Percentiles rank a stretch among this genome's conserved stretches.
Evolutionary conservation across 371 early-diverging fungal genomes (phyloP).

Genomic region (Mortierella sp.): DNA sequence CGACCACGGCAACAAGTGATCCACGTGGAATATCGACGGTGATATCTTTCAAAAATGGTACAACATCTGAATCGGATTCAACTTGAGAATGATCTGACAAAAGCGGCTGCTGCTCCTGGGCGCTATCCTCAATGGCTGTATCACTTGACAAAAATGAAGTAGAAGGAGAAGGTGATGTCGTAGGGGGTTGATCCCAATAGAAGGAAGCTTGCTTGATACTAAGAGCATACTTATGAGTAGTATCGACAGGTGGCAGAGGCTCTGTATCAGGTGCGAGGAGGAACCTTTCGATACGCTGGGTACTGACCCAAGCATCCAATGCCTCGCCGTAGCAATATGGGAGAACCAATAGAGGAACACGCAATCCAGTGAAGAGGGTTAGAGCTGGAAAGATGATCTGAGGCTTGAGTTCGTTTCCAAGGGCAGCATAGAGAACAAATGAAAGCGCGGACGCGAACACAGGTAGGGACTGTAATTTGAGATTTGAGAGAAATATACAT

Average conservation of each 20-base stretch:
- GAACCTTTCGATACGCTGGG: constrained; percentile 68
- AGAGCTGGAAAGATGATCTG: constrained; percentile 59
- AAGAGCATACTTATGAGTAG: constrained; percentile 52
- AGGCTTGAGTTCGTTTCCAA: constrained; percentile 53
- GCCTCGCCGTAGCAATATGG: constrained; percentile 69
- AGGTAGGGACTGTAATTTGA: constrained; percentile 63
- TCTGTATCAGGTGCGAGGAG: constrained; percentile 72
- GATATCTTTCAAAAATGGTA: constrained; percentile 61
- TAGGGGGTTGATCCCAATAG: constrained; percentile 64
- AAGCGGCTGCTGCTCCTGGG: constrained; percentile 26
- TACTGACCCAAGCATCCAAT: constrained; percentile 75
- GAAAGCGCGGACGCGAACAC: constrained; percentile 62
- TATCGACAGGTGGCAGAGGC: constrained; percentile 46
- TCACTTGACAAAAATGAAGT: background rate
- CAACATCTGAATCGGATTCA: background rate
- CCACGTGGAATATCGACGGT: constrained; percentile 71
- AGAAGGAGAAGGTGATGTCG: constrained; percentile 4
- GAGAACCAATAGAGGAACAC: constrained; percentile 77
- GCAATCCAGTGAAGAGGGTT: constrained; percentile 60
- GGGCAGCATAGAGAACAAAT: constrained; percentile 53
- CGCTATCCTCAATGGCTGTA: background rate
- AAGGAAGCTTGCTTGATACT: constrained; percentile 64
- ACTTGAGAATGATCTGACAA: background rate
- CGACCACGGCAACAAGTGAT: constrained; percentile 79
- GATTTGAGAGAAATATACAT: too few relatives aligned